phyloP scores from a whole-genome alignment of 345 rosid species.

The Eucalyptus sp. region DNA sequence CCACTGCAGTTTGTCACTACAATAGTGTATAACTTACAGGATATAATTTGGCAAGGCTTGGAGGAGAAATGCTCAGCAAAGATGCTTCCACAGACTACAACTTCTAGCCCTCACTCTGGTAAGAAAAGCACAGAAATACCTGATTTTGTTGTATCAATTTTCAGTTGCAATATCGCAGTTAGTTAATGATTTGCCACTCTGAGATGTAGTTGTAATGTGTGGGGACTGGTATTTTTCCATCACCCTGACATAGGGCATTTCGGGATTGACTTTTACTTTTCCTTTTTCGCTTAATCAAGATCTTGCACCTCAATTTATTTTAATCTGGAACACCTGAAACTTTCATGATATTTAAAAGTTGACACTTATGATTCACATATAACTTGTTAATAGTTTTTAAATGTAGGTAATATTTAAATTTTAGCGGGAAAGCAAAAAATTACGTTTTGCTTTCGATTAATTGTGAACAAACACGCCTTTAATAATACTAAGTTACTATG shows the following conservation, averaged over 20 bases:
- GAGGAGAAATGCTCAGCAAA: slow-evolving; percentile 51
- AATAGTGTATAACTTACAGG: slow-evolving; percentile 19
- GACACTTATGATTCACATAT: background rate
- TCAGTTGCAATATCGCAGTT: background rate
- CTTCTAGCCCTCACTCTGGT: slow-evolving; percentile 49
- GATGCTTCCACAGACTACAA: slow-evolving; percentile 39
- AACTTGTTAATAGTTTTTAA: background rate
- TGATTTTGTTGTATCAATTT: background rate
- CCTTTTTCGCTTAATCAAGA: background rate
- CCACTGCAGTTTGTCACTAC: background rate
- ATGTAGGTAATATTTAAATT: background rate
- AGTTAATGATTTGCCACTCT: background rate
- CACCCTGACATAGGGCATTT: background rate
- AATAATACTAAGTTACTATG: background rate
- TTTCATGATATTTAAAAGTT: background rate
- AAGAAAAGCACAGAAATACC: background rate
- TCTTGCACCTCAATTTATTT: background rate
- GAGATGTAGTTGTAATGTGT: background rate
- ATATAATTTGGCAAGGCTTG: slow-evolving; percentile 53
- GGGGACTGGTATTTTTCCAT: background rate
- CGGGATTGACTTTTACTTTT: background rate
- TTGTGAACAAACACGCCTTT: background rate
- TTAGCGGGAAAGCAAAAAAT: background rate
- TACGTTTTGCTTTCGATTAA: background rate
- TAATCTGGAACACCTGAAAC: background rate